Percentiles rank a stretch among this genome's conserved stretches.
Conservation (phyloP, 75 land plant species). For the Sequoia sempervirens region DNA sequence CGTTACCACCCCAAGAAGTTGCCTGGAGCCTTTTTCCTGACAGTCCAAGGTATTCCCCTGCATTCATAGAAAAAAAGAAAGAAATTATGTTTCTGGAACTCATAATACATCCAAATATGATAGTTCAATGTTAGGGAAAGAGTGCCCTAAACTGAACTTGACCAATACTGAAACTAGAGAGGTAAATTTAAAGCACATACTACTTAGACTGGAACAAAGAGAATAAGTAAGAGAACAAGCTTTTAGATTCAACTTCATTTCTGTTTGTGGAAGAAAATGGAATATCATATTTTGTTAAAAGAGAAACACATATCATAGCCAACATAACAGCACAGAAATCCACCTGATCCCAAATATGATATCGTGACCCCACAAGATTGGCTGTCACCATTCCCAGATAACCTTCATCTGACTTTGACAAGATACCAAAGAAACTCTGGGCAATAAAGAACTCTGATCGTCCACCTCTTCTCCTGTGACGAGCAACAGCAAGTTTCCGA, state of each 20-base stretch:
- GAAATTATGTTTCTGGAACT: no score
- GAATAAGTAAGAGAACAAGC: neutral
- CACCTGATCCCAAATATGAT: constrained; percentile 84
- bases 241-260: no score
- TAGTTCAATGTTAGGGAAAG: neutral
- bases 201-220: neutral
- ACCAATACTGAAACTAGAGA: neutral
- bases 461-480: constrained; percentile 46
- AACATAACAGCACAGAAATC: neutral
- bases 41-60: constrained; percentile 32
- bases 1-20: constrained; percentile 50
- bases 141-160: neutral
- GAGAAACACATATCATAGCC: neutral
- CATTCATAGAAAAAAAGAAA: neutral
- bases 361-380: constrained; percentile 71
- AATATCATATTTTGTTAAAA: neutral
- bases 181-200: neutral
- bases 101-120: no score
- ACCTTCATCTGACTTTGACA: constrained; percentile 54
- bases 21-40: constrained; percentile 21
- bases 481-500: constrained; percentile 71
- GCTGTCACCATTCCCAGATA: constrained; percentile 51
- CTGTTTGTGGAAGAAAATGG: neutral
- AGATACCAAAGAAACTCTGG: constrained; percentile 44
- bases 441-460: constrained; percentile 62